Conservation (phyloP, 2,329 filamentous ascomycete genomes). For the Magnaporthiopsis poae region DNA sequence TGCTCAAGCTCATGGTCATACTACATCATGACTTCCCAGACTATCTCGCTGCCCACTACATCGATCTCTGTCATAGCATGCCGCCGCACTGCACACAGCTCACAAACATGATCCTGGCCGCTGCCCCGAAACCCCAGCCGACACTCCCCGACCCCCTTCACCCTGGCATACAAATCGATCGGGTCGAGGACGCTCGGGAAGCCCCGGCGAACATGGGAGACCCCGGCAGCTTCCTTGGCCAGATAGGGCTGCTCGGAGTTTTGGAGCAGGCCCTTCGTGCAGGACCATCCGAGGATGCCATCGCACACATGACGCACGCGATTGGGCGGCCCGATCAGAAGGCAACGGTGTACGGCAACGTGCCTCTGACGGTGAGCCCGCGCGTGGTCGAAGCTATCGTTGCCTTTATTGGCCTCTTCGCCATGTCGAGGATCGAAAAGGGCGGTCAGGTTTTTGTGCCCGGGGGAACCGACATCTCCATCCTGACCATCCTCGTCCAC, state of each 20-base stretch:
- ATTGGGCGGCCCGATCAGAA: constrained; percentile 50
- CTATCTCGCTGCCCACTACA: constrained; percentile 80
- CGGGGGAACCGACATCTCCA: constrained; percentile 56
- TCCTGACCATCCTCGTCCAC: constrained; percentile 67
- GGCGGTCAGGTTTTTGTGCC: constrained; percentile 55
- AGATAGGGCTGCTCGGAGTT: constrained; percentile 47
- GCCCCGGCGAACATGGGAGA: constrained; percentile 58
- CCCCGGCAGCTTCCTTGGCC: constrained; percentile 43
- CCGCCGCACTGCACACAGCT: constrained; percentile 78
- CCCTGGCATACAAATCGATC: constrained; percentile 64
- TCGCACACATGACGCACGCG: constrained; percentile 67
- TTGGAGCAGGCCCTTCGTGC: constrained; percentile 48
- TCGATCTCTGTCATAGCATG: constrained; percentile 69
- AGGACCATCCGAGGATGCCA: constrained; percentile 59
- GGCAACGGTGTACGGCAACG: constrained; percentile 55
- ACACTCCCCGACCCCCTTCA: constrained; percentile 68
- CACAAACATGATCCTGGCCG: constrained; percentile 77
- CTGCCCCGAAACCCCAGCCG: constrained; percentile 56
- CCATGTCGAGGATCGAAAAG: constrained; percentile 49
- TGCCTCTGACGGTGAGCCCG: constrained; percentile 58
- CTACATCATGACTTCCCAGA: constrained; percentile 92
- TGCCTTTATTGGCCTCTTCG: constrained; percentile 69
- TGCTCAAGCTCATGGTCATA: constrained; percentile 71
- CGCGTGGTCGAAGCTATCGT: constrained; percentile 70
- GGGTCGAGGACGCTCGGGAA: constrained; percentile 62